These are phyloP conservation scores for Abrus pulchellus DNA, from an alignment of 306 rosid species.

Conservation along the genomic window DNA sequence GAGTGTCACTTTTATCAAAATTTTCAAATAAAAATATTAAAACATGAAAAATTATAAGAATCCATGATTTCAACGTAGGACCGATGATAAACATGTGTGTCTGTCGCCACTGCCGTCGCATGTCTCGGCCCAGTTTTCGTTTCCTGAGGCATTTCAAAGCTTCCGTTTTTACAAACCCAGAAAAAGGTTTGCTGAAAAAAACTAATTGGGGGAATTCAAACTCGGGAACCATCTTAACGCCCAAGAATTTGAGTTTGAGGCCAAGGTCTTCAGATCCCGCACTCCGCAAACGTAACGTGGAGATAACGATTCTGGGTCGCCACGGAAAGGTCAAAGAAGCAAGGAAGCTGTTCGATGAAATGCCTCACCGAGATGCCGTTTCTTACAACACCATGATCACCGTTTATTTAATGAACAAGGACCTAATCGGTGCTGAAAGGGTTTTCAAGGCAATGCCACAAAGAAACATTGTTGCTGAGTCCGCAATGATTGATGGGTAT, in stretches of 20 bases:
- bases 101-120: neutral
- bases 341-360: constrained; percentile 54
- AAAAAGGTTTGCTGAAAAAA: neutral
- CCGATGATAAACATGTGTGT: constrained; percentile 10
- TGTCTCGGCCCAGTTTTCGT: neutral
- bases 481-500: constrained; percentile 61
- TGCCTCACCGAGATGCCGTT: constrained; percentile 48
- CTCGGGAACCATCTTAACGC: neutral
- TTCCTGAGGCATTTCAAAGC: constrained; percentile 36
- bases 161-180: constrained; percentile 34
- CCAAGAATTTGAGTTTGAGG: neutral
- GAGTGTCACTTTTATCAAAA: neutral
- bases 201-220: constrained; percentile 20
- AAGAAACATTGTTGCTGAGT: constrained; percentile 44
- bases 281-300: constrained; percentile 40
- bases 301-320: constrained; percentile 43
- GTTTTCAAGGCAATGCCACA: constrained; percentile 44
- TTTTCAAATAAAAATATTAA: too few relatives aligned
- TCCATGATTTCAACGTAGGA: neutral
- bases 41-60: neutral
- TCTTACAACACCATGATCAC: constrained; percentile 52
- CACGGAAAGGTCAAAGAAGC: constrained; percentile 50
- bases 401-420: constrained; percentile 49
- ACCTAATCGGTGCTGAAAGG: constrained; percentile 45
- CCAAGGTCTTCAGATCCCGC: constrained; percentile 5